Evolutionary conservation across 2,329 filamentous ascomycete species (phyloP), one percentile per base, ranked within the genome.

Genomic region (Scedosporium dehoogii): DNA sequence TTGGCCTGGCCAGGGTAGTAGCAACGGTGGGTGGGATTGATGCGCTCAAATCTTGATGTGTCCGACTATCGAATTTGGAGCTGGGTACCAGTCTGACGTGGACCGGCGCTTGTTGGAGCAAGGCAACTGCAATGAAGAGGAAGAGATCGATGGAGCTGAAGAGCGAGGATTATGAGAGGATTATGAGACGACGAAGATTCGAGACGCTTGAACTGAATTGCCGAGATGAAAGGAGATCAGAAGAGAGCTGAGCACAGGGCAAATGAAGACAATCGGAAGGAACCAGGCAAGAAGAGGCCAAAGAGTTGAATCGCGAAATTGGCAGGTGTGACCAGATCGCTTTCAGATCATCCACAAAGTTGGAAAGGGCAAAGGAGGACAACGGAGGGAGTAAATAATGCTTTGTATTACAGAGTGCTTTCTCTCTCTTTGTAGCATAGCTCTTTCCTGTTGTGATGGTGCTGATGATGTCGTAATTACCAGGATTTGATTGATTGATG

Each of bases 191-290:
- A 29, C 12, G 51, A 29, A 23, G 5, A 55, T 48, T 21, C 48
- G 48, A 55, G 51, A 55, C 51, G 14, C 2, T 55, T 18, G 21
- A n/a, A 7, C 27, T 9, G 51, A 55, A 55, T 55, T 55, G 18
- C 51, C 51, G 51, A 55, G 23, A 55, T 55, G 51, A 55, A 55
- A 55, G 51, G 51, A 55, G 51, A 55, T 55, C 51, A 55, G 12
- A 48, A 18, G 6, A 48, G n/a, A 23, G 51, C 18, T 25, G 51
- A 55, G 51, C 51, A 16, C 18, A 23, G 21, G 23, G 18, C 18
- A 23, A 55, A 21, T 18, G 44, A 48, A 21, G 21, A 46, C 14
- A 46, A 46, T 46, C 9, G 44, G 44, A 48, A 48, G 44, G 16
- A 48, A 5, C 16, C 21, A 18, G 12, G 16, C 9, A 48, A 18